Evolutionary conservation across 2,329 filamentous ascomycete species (phyloP), one percentile per base, ranked within the genome.

Genomic region (Pleomassaria siparia): DNA sequence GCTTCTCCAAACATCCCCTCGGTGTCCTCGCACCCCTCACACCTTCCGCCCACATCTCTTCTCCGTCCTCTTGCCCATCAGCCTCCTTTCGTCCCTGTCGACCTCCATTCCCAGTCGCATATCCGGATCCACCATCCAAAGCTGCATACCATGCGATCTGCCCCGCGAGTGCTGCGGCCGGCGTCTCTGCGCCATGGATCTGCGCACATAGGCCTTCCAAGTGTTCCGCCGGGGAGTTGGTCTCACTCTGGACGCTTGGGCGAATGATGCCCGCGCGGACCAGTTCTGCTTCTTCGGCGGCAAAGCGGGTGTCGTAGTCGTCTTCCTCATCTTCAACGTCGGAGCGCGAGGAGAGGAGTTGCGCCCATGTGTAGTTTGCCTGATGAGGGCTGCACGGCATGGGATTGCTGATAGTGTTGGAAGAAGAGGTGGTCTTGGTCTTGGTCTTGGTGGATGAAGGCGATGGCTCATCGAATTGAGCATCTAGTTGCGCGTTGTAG

Each of bases 261-360:
- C 22, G 39, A n/a, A 41, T 41, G 6, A 41, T 41, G 6, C 39
- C 39, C 3, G 39, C 39, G n/a, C 39, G 39, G 15, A 13, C 29
- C n/a, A 41, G 15, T 41, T 41, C 39, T 41, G 28, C 39, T 20
- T 41, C 39, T 22, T 41, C 39, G 24, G 39, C 39, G 24, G 39
- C 39, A 15, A 41, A 41, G 39, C 39, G 39, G 39, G 24, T 18
- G 22, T 41, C 39, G 39, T 26, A 41, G 39, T 41, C 39, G 15
- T 16, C 24, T 3, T 41, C 39, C 25, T 35, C n/a, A 20, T 18
- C 16, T 11, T 12, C n/a, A 4, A 12, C 6, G 4, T 41, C 15
- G 8, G 22, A 15, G 8, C n/a, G 7, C 5, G 32, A 35, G 10
- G 39, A 29, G 9, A 24, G 25, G 15, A 41, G 39, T 29, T 41